Percentiles rank a stretch among this genome's conserved stretches.
phyloP scores from a whole-genome alignment of 495 filamentous ascomycete genomes.

The Hyphodiscus hymeniophilus region DNA sequence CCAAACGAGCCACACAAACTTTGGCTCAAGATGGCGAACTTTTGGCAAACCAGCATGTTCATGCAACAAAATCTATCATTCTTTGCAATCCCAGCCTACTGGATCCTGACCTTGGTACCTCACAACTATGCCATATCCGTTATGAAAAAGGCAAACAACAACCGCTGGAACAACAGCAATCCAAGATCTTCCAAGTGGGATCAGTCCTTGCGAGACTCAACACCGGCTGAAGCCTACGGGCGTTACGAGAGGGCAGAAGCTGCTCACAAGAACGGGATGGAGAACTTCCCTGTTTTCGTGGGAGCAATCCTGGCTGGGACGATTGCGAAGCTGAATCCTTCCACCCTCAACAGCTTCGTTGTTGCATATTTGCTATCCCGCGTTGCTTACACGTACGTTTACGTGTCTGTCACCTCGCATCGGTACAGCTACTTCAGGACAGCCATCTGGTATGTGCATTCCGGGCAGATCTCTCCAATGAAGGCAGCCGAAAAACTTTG shows the following conservation, averaged over 20 bases:
- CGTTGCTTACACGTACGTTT: constrained; percentile 21
- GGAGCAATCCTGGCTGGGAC: constrained; percentile 30
- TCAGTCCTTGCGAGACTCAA: constrained; percentile 19
- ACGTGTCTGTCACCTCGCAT: constrained; percentile 14
- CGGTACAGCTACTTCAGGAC: constrained; percentile 1
- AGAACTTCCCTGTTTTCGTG: constrained; percentile 33
- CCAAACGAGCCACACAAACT: too few species aligned
- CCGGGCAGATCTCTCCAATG: too few species aligned
- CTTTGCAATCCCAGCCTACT: too few species aligned
- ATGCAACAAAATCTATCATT: too few species aligned
- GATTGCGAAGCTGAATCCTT: constrained; percentile 22
- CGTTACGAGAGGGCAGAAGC: constrained; percentile 30
- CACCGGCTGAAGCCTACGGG: constrained; percentile 21
- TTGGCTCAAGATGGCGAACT: too few species aligned
- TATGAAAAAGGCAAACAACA: constrained; percentile 10
- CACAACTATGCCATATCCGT: constrained; percentile 26
- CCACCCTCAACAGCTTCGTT: constrained; percentile 20
- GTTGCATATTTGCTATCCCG: constrained; percentile 21
- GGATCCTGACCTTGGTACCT: constrained; percentile 18
- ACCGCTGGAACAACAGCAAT: constrained; percentile 28
- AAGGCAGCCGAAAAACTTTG: too few species aligned
- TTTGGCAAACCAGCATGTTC: too few species aligned
- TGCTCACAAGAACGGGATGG: constrained; percentile 33
- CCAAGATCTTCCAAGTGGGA: constrained; percentile 23
- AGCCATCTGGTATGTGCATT: too few species aligned